Conservation (phyloP, 208 protist genomes). For the Leptomonas seymouri region DNA sequence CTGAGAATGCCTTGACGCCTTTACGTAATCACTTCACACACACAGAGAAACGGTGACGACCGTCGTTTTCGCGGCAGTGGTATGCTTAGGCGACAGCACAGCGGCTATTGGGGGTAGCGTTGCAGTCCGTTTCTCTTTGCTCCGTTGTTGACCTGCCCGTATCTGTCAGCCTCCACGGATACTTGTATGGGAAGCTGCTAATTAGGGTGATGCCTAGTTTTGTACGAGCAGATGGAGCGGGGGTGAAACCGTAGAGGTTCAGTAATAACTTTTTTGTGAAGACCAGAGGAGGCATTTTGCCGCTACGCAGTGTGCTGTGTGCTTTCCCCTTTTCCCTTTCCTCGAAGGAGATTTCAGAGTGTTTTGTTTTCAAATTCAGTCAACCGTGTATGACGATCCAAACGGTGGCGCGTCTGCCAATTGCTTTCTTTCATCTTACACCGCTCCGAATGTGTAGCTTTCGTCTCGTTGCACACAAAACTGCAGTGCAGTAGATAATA, state of each 20-base stretch:
- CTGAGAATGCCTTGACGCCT: neutral
- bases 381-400: neutral
- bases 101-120: neutral
- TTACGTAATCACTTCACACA: neutral
- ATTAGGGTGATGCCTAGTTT: too few species aligned
- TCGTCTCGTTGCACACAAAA: too few species aligned
- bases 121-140: constrained; percentile 1
- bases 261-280: neutral
- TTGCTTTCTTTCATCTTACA: neutral
- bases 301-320: neutral
- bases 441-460: too few species aligned
- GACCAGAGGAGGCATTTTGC: neutral
- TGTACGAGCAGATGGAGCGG: neutral
- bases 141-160: constrained; percentile 6
- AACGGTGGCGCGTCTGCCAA: neutral
- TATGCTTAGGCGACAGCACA: neutral
- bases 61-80: neutral
- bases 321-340: neutral
- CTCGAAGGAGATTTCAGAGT: neutral
- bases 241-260: neutral
- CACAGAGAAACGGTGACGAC: neutral
- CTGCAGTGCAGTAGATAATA: too few species aligned
- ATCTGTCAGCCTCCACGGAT: neutral
- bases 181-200: too few species aligned
- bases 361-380: neutral